Base-by-base conservation (phyloP, 495 filamentous ascomycete genomes). In the Xylaria acuta region DNA sequence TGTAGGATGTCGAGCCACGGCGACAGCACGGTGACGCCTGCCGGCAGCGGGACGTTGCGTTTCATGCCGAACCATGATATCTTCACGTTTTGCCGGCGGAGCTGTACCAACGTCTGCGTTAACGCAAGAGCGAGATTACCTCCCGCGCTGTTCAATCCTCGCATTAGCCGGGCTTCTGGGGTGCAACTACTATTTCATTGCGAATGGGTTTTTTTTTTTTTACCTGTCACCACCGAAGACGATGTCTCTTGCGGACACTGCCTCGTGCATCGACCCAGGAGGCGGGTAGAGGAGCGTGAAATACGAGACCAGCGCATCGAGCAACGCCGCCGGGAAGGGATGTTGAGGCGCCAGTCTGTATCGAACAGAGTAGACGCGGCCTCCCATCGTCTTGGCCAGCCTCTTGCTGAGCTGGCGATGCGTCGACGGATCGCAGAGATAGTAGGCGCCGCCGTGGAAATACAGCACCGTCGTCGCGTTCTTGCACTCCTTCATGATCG, bases 371-470 rank as follows among this genome's bases (percentile, higher is more conserved):
- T 95, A 91, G 45, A 89, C 88, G 25, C 91, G 89, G 80, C 87
- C 86, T 54, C 83, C 83, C 0, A 82, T 85, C 27, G 83, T 51
- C 76, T 85, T 86, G 49, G 87, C 87, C 30, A 90, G 75, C 14
- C 79, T 84, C 66, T 82, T 83, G 38, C 77, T 84, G 36, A 82
- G 78, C 22, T 71, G 72, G 36, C 86, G 84, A 73, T 93, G 92
- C 0, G 89, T 90, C 68, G 86, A 85, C 14, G 94, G 94, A 69
- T 95, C 94, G 85, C 94, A 88, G 65, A 97, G 76, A 43, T 85
- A 94, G 82, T 92, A 92, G n/a, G 90, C 94, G 40, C 95, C 95
- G 54, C 95, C 95, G 78, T 98, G 95, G 78, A 97, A 91, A 77
- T 94, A 97, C 36, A 97, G 82, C 1, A 97, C 80, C 0, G 93